Evolutionary conservation across 352 stramenopile species (phyloP), one percentile per base, ranked within the genome.

Genomic region (Aphanomyces euteiches): DNA sequence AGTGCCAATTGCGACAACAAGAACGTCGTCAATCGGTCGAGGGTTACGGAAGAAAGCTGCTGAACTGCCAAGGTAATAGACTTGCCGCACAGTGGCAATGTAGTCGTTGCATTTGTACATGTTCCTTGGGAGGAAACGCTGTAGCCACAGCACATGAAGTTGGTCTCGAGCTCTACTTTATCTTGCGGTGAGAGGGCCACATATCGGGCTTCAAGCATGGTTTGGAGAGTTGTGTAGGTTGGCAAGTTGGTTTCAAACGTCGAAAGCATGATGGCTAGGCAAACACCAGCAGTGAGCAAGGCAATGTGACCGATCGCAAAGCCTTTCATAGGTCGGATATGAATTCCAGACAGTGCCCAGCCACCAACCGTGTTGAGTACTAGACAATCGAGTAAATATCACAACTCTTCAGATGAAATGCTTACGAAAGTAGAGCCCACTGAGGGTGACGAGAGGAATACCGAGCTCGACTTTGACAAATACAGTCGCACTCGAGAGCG

Each of bases 71-170:
- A 12, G 3, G 47, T 70, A 28, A 70, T 41, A 10, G 54, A 12
- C 5, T 12, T n/a, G 21, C n/a, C 28, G 64, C 64, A 70, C 19
- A 70, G 50, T 10, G 64, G 64, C 17, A 61, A 37, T 13, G 54
- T 61, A 37, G 10, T 40, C n/a, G 54, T n/a, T 6, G 43, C 43
- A 17, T 28, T 34, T 3, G 64, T 39, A 40, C 64, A 70, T 6
- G 64, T 21, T n/a, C 66, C 53, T 72, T 89, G 77, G 1, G 70
- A 17, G 3, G 38, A 76, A 5, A 50, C 37, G 7, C 71, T 71
- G 43, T 83, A 85, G 13, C 81, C 81, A 19, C 81, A 89, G 48
- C 81, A 89, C 12, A 68, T 67, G 65, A 89, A 77, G 19, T 66
- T 63, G 41, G 79, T 75, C 57, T 89, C 81, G 3, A 89, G n/a